Evolutionary conservation across 257 asterid species (phyloP).

Genomic region (Jaltomata sinuosa): DNA sequence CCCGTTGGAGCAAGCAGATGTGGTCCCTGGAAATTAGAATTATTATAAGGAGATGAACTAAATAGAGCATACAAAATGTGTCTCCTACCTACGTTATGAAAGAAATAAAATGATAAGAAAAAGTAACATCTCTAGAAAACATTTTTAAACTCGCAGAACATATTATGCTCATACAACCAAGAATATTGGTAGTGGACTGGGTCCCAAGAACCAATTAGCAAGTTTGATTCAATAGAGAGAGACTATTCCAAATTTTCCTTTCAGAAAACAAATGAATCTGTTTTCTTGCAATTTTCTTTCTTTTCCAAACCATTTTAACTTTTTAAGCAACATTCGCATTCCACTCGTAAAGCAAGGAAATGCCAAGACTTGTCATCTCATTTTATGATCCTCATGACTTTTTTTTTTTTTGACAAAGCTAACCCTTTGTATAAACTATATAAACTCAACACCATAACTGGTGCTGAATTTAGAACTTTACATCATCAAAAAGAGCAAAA

Average conservation of each 20-base stretch:
- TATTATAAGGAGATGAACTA: background rate
- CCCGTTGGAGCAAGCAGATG: conserved; percentile 99
- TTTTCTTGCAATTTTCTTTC: background rate
- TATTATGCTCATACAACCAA: background rate
- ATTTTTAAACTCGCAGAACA: background rate
- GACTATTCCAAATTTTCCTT: background rate
- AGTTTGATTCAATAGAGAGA: background rate
- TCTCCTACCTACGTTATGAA: background rate
- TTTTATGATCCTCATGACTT: background rate
- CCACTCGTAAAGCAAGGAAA: background rate
- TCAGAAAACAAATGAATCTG: background rate
- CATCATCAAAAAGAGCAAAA: too few species aligned
- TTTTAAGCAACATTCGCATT: background rate
- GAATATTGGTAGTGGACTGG: background rate
- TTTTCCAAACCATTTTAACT: background rate
- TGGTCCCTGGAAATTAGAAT: conserved; percentile 63
- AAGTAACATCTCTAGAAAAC: background rate
- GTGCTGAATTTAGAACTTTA: too few species aligned
- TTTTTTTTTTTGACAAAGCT: too few species aligned
- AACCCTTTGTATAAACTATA: too few species aligned
- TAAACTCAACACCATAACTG: too few species aligned
- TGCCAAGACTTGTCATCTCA: background rate
- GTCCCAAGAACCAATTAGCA: background rate
- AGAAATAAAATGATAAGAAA: background rate
- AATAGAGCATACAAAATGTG: background rate